Conservation (phyloP, 1,284 basidiomycete species). For the Xerocomus minutiporus region DNA sequence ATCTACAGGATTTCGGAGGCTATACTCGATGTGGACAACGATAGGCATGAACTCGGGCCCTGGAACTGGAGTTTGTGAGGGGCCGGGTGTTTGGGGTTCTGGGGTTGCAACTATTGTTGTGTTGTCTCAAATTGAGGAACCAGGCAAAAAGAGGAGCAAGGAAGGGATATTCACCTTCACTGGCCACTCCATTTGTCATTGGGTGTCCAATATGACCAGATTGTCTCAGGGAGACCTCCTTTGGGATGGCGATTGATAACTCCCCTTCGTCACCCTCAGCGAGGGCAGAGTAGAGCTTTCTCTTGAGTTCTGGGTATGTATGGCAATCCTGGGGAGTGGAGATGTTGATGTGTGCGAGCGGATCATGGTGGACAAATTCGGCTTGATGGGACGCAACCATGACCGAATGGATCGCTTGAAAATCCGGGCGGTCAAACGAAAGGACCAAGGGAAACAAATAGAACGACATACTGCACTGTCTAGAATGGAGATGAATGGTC, state of each 20-base stretch:
- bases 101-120: conserved; percentile 59
- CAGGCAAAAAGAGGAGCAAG: not conserved
- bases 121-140: conserved; percentile 9
- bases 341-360: conserved; percentile 65
- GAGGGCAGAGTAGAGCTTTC: conserved; percentile 85
- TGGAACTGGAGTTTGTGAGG: conserved; percentile 39
- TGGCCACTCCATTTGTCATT: conserved; percentile 36
- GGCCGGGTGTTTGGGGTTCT: conserved; percentile 69
- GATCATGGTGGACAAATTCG: conserved; percentile 75
- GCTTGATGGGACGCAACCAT: conserved; percentile 64
- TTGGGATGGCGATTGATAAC: conserved; percentile 85
- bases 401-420: conserved; percentile 68
- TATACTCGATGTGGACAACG: conserved; percentile 74
- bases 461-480: conserved; percentile 69
- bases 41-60: conserved; percentile 74
- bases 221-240: conserved; percentile 68
- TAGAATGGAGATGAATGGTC: conserved; percentile 81
- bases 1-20: conserved; percentile 74
- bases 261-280: conserved; percentile 93
- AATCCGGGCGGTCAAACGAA: conserved; percentile 17
- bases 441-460: not conserved
- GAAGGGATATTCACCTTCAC: conserved; percentile 42
- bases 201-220: conserved; percentile 47
- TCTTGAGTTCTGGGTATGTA: conserved; percentile 89
- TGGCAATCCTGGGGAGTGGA: conserved; percentile 80